phyloP scores from a whole-genome alignment of 768 basidiomycete genomes.

The Lyophyllum shimeji region DNA sequence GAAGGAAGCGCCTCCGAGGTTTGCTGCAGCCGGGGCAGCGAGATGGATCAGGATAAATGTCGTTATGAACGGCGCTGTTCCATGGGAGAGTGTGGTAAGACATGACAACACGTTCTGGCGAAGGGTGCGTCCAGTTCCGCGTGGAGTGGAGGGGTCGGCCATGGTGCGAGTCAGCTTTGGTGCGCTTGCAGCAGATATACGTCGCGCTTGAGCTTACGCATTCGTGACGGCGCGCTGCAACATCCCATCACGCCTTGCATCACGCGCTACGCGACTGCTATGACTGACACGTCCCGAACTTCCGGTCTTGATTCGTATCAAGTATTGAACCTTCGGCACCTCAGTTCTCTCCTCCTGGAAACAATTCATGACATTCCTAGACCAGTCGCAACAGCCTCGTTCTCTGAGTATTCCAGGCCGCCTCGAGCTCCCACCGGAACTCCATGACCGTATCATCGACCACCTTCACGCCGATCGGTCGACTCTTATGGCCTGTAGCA shows the following conservation, averaged over 20 bases:
- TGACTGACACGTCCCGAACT: too few species aligned
- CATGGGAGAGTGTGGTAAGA: constrained; percentile 63
- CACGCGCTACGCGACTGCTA: too few species aligned
- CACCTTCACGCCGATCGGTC: constrained; percentile 4
- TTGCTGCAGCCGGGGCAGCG: constrained; percentile 70
- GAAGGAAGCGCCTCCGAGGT: constrained; percentile 63
- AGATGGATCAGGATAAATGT: constrained; percentile 82
- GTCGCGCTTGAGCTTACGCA: neutral
- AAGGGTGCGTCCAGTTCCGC: neutral
- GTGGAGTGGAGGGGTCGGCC: neutral
- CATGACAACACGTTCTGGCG: constrained; percentile 19
- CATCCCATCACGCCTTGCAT: too few species aligned
- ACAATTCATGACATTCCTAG: neutral
- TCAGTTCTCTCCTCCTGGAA: too few species aligned
- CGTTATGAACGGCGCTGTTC: constrained; percentile 72
- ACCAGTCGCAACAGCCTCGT: neutral
- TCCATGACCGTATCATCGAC: constrained; percentile 9
- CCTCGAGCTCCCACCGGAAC: constrained; percentile 2
- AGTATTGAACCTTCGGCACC: too few species aligned
- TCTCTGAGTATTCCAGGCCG: neutral
- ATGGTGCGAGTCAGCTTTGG: neutral
- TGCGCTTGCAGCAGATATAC: neutral
- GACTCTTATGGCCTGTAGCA: constrained; percentile 3
- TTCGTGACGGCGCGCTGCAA: too few species aligned
- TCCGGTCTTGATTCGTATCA: too few species aligned